phyloP scores from a whole-genome alignment of 805 yeast species.

The Kazachstania psychrophila region DNA sequence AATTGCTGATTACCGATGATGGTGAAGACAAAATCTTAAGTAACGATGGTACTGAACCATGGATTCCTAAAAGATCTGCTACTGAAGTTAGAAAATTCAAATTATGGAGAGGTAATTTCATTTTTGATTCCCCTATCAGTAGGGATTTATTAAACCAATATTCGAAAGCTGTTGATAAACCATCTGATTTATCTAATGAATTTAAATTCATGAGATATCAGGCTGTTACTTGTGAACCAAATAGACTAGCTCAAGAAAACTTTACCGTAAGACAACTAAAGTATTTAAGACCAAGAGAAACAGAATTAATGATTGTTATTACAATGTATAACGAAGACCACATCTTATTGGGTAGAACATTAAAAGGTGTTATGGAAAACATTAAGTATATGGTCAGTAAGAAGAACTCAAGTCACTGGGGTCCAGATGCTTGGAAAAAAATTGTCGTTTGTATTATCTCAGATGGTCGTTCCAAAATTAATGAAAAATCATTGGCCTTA shows the following conservation, averaged over 20 bases:
- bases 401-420: conserved; percentile 71
- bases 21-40: conserved; percentile 2
- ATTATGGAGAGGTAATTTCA: conserved; percentile 59
- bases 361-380: conserved; percentile 86
- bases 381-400: conserved; percentile 63
- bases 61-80: conserved; percentile 12
- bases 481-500: conserved; percentile 69
- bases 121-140: conserved; percentile 85
- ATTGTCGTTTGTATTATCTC: conserved; percentile 82
- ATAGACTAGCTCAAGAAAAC: conserved; percentile 47
- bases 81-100: conserved; percentile 27
- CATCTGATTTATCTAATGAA: conserved; percentile 36
- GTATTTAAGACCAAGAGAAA: conserved; percentile 67
- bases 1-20: conserved; percentile 5
- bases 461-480: conserved; percentile 82
- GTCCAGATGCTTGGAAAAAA: conserved; percentile 92
- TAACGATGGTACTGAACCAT: not conserved
- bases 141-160: conserved; percentile 49
- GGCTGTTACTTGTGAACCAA: conserved; percentile 89
- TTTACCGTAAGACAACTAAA: conserved; percentile 79
- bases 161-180: conserved; percentile 34
- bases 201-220: conserved; percentile 84
- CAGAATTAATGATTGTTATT: conserved; percentile 77
- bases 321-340: conserved; percentile 91
- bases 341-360: conserved; percentile 67